A percentile compares a stretch with the other conserved stretches of the same genome.
Conservation (phyloP, 306 rosid species). For the Vicia villosa region DNA sequence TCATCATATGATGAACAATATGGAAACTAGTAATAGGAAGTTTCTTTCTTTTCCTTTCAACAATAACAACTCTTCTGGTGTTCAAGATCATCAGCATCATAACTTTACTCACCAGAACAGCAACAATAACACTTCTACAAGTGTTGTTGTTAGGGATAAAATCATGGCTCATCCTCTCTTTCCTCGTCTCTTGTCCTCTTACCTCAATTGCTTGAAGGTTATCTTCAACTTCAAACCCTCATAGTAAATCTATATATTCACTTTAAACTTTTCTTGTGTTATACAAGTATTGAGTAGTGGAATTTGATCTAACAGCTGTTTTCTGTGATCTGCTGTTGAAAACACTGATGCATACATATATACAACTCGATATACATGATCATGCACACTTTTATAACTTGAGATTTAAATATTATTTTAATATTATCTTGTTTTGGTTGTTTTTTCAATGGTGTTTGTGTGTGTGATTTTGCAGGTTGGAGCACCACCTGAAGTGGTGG, state of each 20-base stretch:
- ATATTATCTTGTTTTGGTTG: conserved; percentile 25
- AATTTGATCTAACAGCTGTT: background rate
- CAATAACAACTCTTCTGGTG: background rate
- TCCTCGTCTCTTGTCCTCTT: conserved; percentile 86
- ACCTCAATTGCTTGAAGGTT: conserved; percentile 92
- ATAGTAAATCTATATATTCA: background rate
- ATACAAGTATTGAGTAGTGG: background rate
- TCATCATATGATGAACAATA: conserved; percentile 37
- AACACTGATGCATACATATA: background rate
- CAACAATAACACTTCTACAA: conserved; percentile 29
- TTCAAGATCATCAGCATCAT: conserved; percentile 3
- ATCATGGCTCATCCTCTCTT: conserved; percentile 98
- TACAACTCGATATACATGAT: background rate
- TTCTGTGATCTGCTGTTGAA: background rate
- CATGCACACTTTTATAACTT: background rate
- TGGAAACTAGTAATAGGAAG: conserved; percentile 44
- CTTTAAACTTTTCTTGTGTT: background rate
- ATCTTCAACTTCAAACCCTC: background rate
- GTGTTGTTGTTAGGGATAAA: conserved; percentile 62
- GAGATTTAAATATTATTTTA: background rate
- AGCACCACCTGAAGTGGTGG: conserved; percentile 93
- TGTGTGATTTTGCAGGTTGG: conserved; percentile 62
- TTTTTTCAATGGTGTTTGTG: background rate
- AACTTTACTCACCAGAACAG: conserved; percentile 3
- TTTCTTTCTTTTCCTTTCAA: conserved; percentile 45